Percentiles rank a stretch among this genome's conserved stretches.
phyloP scores from a whole-genome alignment of 441 rosid genomes.

The Pelargonium cotyledonis region DNA sequence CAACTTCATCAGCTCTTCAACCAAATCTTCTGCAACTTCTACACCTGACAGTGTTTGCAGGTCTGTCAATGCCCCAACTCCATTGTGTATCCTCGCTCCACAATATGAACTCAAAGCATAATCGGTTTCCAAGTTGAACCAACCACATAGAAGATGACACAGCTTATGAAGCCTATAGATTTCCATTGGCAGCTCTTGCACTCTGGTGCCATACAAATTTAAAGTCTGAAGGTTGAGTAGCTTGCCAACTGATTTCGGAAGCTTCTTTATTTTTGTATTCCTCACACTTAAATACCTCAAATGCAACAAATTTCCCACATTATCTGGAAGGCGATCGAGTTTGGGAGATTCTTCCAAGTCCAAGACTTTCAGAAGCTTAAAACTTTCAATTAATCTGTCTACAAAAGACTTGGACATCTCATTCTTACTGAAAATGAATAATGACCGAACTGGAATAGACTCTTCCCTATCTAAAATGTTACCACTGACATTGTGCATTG shows the following conservation, averaged over 20 bases:
- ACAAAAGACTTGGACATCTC: neutral
- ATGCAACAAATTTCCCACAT: slow-evolving; percentile 15
- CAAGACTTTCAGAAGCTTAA: slow-evolving; percentile 11
- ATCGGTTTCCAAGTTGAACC: neutral
- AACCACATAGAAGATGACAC: neutral
- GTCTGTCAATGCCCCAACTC: neutral
- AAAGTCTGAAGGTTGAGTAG: slow-evolving; percentile 13
- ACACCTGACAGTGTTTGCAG: slow-evolving; percentile 11
- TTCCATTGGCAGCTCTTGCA: slow-evolving; percentile 7
- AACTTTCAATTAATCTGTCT: neutral
- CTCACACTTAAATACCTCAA: slow-evolving; percentile 8
- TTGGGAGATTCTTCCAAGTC: slow-evolving; percentile 7
- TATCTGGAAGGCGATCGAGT: neutral
- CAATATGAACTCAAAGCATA: neutral
- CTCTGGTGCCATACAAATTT: slow-evolving; percentile 12
- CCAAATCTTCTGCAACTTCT: neutral
- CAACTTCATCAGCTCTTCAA: slow-evolving; percentile 3
- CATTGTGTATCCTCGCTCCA: slow-evolving; percentile 1
- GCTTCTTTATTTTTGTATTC: slow-evolving; percentile 10
- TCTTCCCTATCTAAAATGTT: neutral
- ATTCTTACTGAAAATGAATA: neutral
- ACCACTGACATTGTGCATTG: neutral
- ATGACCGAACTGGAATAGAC: neutral
- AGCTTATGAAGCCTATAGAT: slow-evolving; percentile 3
- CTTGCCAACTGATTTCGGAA: slow-evolving; percentile 17